Percentiles rank a stretch among this genome's conserved stretches.
Conservation (phyloP, 2,329 filamentous ascomycete genomes). For the Xylaria sp. region DNA sequence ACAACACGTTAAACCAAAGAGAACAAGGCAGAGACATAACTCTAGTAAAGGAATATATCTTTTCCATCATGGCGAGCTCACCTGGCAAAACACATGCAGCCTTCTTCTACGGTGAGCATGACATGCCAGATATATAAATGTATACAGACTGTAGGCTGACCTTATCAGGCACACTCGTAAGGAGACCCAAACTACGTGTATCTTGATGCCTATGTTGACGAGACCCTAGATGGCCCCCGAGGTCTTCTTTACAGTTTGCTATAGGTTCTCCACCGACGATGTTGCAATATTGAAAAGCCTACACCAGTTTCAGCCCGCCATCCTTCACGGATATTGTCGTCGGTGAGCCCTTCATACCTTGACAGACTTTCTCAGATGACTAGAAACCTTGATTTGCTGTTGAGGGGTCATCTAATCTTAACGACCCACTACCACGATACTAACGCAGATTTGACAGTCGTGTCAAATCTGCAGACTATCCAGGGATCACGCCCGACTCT, state of each 20-base stretch:
- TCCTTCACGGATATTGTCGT: conserved; percentile 79
- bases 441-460: conserved; percentile 52
- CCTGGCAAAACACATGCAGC: conserved; percentile 51
- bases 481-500: conserved; percentile 72
- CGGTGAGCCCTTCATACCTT: conserved; percentile 48
- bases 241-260: conserved; percentile 87
- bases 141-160: conserved; percentile 37
- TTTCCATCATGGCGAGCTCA: conserved; percentile 31
- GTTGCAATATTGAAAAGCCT: conserved; percentile 59
- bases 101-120: conserved; percentile 66
- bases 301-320: conserved; percentile 74
- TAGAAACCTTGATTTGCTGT: neutral
- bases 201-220: conserved; percentile 28
- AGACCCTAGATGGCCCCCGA: conserved; percentile 76
- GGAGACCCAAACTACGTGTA: neutral
- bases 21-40: neutral
- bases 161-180: conserved; percentile 53
- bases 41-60: neutral
- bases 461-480: conserved; percentile 79
- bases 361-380: neutral
- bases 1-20: neutral
- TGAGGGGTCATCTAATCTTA: neutral
- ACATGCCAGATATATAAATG: neutral
- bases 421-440: neutral
- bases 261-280: conserved; percentile 65